A percentile compares a stretch with the other conserved stretches of the same genome.
Conservation (phyloP, 306 rosid genomes). For the Fragaria nilgerrensis region DNA sequence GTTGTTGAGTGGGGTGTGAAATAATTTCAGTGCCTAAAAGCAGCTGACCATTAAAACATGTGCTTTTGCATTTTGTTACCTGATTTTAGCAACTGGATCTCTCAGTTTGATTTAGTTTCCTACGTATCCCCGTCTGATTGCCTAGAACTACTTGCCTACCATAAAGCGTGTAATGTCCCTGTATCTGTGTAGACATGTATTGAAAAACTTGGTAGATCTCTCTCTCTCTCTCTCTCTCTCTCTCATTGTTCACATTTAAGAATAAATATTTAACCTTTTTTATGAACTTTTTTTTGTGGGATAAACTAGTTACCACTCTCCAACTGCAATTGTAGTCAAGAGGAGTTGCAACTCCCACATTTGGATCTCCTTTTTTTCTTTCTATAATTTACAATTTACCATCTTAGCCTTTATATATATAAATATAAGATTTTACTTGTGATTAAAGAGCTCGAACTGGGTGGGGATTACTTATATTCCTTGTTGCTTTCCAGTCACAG, state of each 20-base stretch:
- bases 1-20: background rate
- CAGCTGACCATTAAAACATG: background rate
- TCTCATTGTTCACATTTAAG: too few relatives aligned
- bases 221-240: background rate
- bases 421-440: background rate
- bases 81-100: background rate
- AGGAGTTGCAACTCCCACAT: background rate
- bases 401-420: background rate
- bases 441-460: background rate
- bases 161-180: background rate
- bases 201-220: background rate
- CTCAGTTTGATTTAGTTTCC: conserved; percentile 29
- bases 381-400: background rate
- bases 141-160: background rate
- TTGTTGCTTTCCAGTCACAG: background rate
- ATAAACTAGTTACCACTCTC: too few relatives aligned
- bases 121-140: background rate
- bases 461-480: background rate
- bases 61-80: background rate
- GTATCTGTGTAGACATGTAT: background rate
- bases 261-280: too few relatives aligned
- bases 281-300: too few relatives aligned
- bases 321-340: background rate
- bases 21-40: background rate
- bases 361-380: background rate